A percentile compares a stretch with the other conserved stretches of the same genome.
These are phyloP conservation scores for Poronia punctata DNA, from an alignment of 495 filamentous ascomycete species.

Conservation along the genomic window DNA sequence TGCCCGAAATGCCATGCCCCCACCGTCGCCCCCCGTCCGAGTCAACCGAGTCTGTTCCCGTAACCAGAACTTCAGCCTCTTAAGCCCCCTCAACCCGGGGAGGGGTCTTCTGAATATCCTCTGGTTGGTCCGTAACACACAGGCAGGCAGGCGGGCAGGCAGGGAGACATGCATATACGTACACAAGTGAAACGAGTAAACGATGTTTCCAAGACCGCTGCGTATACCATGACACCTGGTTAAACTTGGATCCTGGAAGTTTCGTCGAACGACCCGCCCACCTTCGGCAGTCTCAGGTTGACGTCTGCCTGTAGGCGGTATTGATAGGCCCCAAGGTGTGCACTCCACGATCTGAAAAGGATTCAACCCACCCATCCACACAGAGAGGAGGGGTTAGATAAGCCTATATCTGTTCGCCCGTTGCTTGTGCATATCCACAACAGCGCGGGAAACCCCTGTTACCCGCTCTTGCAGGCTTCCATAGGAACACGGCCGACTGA, in stretches of 20 bases:
- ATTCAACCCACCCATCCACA: conserved; percentile 18
- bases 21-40: conserved; percentile 13
- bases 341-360: conserved; percentile 32
- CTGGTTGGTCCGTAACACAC: too few species aligned
- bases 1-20: conserved; percentile 12
- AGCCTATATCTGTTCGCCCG: conserved; percentile 24
- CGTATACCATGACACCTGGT: too few species aligned
- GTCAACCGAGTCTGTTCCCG: conserved; percentile 14
- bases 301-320: conserved; percentile 16
- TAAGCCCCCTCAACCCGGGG: background rate
- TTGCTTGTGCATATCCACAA: conserved; percentile 26
- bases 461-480: conserved; percentile 30
- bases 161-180: too few species aligned
- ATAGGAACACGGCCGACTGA: conserved; percentile 6
- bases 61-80: background rate
- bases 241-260: conserved; percentile 8
- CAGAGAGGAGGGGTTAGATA: conserved; percentile 10
- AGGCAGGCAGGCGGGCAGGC: too few species aligned
- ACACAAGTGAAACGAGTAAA: too few species aligned
- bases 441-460: conserved; percentile 29
- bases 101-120: too few species aligned
- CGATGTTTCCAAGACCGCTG: too few species aligned
- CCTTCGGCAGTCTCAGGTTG: conserved; percentile 12
- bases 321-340: conserved; percentile 24
- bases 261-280: conserved; percentile 9